Base-by-base conservation (phyloP, 2,329 filamentous ascomycete genomes). In the Xylogone sp. region DNA sequence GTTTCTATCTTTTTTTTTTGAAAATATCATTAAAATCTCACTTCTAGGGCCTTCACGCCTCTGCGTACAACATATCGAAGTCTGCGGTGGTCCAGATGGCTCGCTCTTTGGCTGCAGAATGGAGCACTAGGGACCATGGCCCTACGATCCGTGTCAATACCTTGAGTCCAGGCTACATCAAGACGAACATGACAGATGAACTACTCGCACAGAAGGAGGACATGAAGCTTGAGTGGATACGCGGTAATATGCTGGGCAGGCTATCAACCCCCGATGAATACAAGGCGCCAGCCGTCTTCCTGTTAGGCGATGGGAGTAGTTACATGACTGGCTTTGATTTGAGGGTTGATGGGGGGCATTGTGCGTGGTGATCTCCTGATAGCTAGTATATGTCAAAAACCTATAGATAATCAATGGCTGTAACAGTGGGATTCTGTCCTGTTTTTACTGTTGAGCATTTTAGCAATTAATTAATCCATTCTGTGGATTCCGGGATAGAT, bases 161-260 rank as follows among this genome's bases (percentile, higher is more conserved):
- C 0, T 71, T 87, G 46, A 84, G 79, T 43, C 82, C 83, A 0
- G 83, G 83, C 66, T 75, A 76, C 51, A 75, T 76, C 52, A 66
- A 71, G 47, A 76, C 74, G 2, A 72, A 72, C 18, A 76, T 76
- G 74, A 75, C 73, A 3, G 71, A 76, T 43, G 68, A 68, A 45
- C 62, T 76, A 3, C 65, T 75, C 2, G 24, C 55, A 68, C 68
- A 29, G 79, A 83, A 58, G n/a, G n/a, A n/a, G n/a, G n/a, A n/a
- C n/a, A n/a, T n/a, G n/a, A n/a, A n/a, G n/a, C n/a, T n/a, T n/a
- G n/a, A n/a, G n/a, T 95, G 90, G 90, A 82, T 87, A 21, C 84
- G 79, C 61, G 84, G 91, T 69, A 94, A 92, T 69, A 92, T 94
- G 88, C 75, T 95, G 46, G 82, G 78, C 46, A 78, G 81, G 39